A percentile compares a stretch with the other conserved stretches of the same genome.
Evolutionary conservation across 495 filamentous ascomycete species (phyloP).

Genomic region (Hypoxylon rickii): DNA sequence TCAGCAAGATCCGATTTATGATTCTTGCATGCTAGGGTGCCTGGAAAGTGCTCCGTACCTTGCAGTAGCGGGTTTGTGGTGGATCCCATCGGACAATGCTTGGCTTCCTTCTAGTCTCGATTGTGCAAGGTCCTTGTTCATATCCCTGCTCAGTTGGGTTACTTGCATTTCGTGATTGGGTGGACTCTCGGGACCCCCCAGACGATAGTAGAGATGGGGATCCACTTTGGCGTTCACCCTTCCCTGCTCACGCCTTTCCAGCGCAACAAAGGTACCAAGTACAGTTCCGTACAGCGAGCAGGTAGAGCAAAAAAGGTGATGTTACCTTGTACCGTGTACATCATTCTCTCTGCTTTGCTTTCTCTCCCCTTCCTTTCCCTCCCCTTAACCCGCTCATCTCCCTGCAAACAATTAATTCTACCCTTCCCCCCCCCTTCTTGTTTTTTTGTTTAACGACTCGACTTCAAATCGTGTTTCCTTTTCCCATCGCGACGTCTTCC

Average conservation of each 20-base stretch:
- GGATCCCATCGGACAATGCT: slow-evolving; percentile 23
- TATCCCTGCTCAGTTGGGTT: slow-evolving; percentile 16
- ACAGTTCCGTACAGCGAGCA: too few relatives aligned
- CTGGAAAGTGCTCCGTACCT: slow-evolving; percentile 35
- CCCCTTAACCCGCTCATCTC: slow-evolving; percentile 27
- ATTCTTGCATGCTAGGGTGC: too few relatives aligned
- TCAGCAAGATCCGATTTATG: slow-evolving; percentile 31
- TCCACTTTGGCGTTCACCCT: slow-evolving; percentile 14
- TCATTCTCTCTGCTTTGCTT: too few relatives aligned
- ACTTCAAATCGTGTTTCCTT: slow-evolving; percentile 43
- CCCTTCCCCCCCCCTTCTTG: slow-evolving; percentile 35
- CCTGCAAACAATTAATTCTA: slow-evolving; percentile 35
- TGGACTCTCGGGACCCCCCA: slow-evolving; percentile 14
- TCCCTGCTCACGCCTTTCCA: background rate
- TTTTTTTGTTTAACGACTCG: slow-evolving; percentile 27
- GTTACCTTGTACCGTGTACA: too few relatives aligned
- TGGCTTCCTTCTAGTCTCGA: slow-evolving; percentile 14
- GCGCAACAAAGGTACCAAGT: too few relatives aligned
- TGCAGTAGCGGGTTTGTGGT: slow-evolving; percentile 30
- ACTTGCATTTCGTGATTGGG: slow-evolving; percentile 10
- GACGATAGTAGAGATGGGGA: slow-evolving; percentile 10
- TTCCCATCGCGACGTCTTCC: slow-evolving; percentile 41
- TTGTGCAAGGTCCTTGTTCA: slow-evolving; percentile 15
- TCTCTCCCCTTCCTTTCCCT: too few relatives aligned
- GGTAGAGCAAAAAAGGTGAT: too few relatives aligned